phyloP scores from a whole-genome alignment of 208 protist genomes.

The Zelonia costaricensis region DNA sequence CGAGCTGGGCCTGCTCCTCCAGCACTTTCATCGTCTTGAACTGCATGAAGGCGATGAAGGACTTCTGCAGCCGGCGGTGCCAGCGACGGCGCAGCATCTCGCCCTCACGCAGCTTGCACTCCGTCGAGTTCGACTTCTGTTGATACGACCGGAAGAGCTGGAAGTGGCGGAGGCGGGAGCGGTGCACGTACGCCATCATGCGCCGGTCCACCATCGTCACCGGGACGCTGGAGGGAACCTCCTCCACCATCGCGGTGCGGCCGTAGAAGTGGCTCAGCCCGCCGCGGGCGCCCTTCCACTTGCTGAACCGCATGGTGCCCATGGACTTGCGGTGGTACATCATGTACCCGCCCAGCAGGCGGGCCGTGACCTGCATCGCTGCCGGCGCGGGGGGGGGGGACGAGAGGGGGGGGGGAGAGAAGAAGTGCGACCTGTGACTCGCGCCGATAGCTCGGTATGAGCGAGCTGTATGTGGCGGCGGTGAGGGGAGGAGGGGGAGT shows the following conservation, averaged over 20 bases:
- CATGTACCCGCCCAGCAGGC: slow-evolving; percentile 73
- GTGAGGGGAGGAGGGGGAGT: too few species aligned
- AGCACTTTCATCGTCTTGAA: slow-evolving; percentile 92
- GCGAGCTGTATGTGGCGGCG: too few species aligned
- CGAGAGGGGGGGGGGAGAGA: too few species aligned
- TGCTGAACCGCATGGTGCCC: slow-evolving; percentile 86
- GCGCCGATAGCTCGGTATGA: too few species aligned
- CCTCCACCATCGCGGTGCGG: slow-evolving; percentile 80
- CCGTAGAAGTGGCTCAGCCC: slow-evolving; percentile 88
- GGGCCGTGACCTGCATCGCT: slow-evolving; percentile 46
- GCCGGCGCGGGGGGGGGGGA: too few species aligned
- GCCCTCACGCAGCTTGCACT: slow-evolving; percentile 84
- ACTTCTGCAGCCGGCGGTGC: slow-evolving; percentile 82
- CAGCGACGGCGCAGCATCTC: slow-evolving; percentile 86
- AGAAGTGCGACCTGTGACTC: too few species aligned
- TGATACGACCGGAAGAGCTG: slow-evolving; percentile 91
- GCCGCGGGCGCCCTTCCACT: slow-evolving; percentile 75
- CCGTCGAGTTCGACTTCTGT: slow-evolving; percentile 85
- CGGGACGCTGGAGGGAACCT: slow-evolving; percentile 67
- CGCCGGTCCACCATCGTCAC: slow-evolving; percentile 79
- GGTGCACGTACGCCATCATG: slow-evolving; percentile 91
- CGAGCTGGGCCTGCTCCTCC: slow-evolving; percentile 85
- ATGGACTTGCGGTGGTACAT: slow-evolving; percentile 91
- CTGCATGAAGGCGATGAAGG: slow-evolving; percentile 91
- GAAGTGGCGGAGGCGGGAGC: slow-evolving; percentile 78